These are phyloP conservation scores for Cynara cardunculus DNA, from an alignment of 129 eudicot genomes.

Conservation along the genomic window DNA sequence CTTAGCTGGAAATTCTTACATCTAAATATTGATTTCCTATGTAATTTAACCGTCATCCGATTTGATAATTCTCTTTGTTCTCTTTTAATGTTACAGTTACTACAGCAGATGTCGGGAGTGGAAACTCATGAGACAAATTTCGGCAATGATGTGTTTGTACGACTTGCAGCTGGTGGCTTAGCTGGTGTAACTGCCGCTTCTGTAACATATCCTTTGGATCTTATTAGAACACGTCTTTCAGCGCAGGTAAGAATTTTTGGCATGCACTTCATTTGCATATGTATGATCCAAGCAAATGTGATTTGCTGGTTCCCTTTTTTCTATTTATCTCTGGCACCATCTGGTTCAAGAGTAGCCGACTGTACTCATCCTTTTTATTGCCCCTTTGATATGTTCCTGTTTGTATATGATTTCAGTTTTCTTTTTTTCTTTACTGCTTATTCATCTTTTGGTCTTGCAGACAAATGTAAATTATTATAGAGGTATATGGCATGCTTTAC, in stretches of 20 bases:
- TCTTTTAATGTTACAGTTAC: constrained; percentile 33
- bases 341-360: not conserved
- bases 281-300: not conserved
- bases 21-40: not conserved
- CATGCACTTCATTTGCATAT: not conserved
- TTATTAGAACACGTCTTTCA: constrained; percentile 87
- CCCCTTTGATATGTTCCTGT: not conserved
- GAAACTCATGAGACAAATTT: constrained; percentile 49
- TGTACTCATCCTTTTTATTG: not conserved
- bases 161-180: constrained; percentile 80
- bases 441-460: constrained; percentile 41
- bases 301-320: not conserved
- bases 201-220: constrained; percentile 81
- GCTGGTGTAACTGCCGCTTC: constrained; percentile 96
- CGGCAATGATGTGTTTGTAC: constrained; percentile 63
- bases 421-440: not conserved
- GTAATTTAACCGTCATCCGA: constrained; percentile 10
- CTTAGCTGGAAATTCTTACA: constrained; percentile 18
- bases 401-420: not conserved
- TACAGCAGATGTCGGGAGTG: constrained; percentile 48
- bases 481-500: constrained; percentile 81
- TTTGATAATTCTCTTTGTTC: constrained; percentile 3
- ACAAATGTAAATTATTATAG: constrained; percentile 69
- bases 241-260: constrained; percentile 56
- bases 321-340: not conserved